Percentiles rank a stretch among this genome's conserved stretches.
phyloP scores from a whole-genome alignment of 2,329 filamentous ascomycete genomes.

The Nothomitra cinnamomea region DNA sequence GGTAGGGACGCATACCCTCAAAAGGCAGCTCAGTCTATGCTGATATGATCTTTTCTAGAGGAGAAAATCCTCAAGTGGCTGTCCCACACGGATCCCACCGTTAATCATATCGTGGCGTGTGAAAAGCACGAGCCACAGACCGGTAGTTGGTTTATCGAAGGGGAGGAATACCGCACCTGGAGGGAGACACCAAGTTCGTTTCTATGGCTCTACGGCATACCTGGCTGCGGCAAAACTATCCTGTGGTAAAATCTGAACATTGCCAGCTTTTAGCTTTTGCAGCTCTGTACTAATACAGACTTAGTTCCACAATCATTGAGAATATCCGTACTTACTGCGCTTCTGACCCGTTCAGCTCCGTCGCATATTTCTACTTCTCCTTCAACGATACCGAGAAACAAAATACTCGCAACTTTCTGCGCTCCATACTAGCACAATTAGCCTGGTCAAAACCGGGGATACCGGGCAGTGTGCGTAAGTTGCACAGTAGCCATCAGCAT shows the following conservation, averaged over 20 bases:
- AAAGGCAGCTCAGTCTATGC: not conserved
- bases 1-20: not conserved
- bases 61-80: not conserved
- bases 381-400: not conserved
- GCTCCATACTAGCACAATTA: not conserved
- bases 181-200: slow-evolving; percentile 15
- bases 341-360: not conserved
- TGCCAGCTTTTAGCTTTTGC: slow-evolving; percentile 12
- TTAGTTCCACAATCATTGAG: not conserved
- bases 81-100: slow-evolving; percentile 12
- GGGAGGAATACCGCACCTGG: slow-evolving; percentile 8
- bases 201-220: slow-evolving; percentile 22
- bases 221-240: slow-evolving; percentile 26
- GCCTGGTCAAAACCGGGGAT: not conserved
- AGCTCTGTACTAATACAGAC: slow-evolving; percentile 5
- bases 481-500: not conserved
- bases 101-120: slow-evolving; percentile 11
- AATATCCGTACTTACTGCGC: not conserved
- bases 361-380: not conserved
- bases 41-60: not conserved
- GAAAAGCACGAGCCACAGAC: slow-evolving; percentile 13
- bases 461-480: not conserved
- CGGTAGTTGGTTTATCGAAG: slow-evolving; percentile 10
- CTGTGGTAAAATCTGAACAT: slow-evolving; percentile 10
- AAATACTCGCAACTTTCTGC: not conserved